These are phyloP conservation scores for Discostella stelligeroides DNA, from an alignment of 108 stramenopile genomes.

Conservation along the genomic window DNA sequence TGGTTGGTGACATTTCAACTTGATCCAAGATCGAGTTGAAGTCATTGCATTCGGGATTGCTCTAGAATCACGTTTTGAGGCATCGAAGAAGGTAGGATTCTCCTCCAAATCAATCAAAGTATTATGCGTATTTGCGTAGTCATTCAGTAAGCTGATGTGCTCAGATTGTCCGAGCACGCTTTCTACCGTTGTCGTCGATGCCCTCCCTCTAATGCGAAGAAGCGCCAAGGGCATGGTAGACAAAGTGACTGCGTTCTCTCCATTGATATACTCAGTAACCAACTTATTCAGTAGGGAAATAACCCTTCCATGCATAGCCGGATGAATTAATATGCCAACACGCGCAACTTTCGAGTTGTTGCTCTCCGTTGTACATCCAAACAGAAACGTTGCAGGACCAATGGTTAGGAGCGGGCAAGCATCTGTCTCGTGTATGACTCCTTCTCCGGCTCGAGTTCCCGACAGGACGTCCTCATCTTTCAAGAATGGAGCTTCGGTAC, in stretches of 20 bases:
- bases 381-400: constrained; percentile 48
- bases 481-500: constrained; percentile 27
- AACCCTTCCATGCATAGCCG: constrained; percentile 29
- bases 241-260: constrained; percentile 9
- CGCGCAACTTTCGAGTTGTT: constrained; percentile 2
- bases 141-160: constrained; percentile 1
- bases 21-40: constrained; percentile 16
- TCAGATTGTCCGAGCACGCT: constrained; percentile 16
- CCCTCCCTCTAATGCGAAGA: constrained; percentile 37
- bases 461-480: constrained; percentile 23
- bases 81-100: not conserved
- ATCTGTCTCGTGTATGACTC: constrained; percentile 43
- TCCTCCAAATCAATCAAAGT: constrained; percentile 23
- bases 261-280: not conserved
- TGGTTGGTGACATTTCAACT: constrained; percentile 39
- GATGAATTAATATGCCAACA: constrained; percentile 44
- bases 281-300: constrained; percentile 14
- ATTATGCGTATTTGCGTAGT: constrained; percentile 19
- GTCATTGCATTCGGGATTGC: constrained; percentile 10
- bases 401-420: constrained; percentile 30
- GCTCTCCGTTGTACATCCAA: constrained; percentile 4
- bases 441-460: constrained; percentile 34
- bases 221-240: constrained; percentile 37
- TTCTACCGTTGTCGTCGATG: constrained; percentile 15
- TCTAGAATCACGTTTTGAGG: constrained; percentile 7